These are phyloP conservation scores for Cryoendolithus antarcticus DNA, from an alignment of 2,329 filamentous ascomycete species.

Conservation along the genomic window DNA sequence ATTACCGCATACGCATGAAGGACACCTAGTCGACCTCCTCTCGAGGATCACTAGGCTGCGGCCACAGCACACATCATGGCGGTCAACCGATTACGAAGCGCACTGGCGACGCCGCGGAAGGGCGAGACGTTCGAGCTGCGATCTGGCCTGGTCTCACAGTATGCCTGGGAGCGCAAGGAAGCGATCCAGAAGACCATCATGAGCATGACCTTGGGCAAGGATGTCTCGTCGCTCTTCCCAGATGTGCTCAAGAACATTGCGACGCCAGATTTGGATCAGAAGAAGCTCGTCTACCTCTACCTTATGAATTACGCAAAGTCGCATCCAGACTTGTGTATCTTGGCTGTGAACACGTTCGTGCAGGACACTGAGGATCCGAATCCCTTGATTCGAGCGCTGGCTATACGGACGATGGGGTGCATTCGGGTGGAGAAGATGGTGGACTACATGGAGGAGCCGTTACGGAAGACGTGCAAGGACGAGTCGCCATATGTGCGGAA, in stretches of 20 bases:
- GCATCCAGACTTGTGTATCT: conserved; percentile 93
- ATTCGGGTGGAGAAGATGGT: conserved; percentile 99
- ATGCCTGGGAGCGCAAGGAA: conserved; percentile 97
- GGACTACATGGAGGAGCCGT: conserved; percentile 97
- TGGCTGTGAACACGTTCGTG: conserved; percentile 97
- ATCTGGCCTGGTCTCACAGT: conserved; percentile 90
- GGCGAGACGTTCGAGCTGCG: conserved; percentile 97
- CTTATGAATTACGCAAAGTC: conserved; percentile 99
- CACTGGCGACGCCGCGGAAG: conserved; percentile 85
- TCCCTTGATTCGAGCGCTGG: conserved; percentile 83
- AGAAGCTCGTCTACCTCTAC: conserved; percentile 98
- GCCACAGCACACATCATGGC: conserved; percentile 49
- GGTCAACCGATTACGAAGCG: conserved; percentile 89
- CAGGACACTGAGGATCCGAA: conserved; percentile 99
- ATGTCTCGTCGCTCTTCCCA: conserved; percentile 92
- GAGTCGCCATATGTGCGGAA: conserved; percentile 98
- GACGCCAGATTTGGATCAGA: conserved; percentile 87
- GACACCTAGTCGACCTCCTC: no score
- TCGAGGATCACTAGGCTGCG: background rate
- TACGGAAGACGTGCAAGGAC: conserved; percentile 90
- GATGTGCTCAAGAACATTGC: conserved; percentile 99
- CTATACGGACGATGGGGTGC: conserved; percentile 96
- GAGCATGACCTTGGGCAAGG: conserved; percentile 98
- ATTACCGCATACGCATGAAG: no score
- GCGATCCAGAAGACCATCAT: conserved; percentile 99